A percentile compares a stretch with the other conserved stretches of the same genome.
Evolutionary conservation across 768 basidiomycete genomes (phyloP).

Genomic region (Collybia sp.): DNA sequence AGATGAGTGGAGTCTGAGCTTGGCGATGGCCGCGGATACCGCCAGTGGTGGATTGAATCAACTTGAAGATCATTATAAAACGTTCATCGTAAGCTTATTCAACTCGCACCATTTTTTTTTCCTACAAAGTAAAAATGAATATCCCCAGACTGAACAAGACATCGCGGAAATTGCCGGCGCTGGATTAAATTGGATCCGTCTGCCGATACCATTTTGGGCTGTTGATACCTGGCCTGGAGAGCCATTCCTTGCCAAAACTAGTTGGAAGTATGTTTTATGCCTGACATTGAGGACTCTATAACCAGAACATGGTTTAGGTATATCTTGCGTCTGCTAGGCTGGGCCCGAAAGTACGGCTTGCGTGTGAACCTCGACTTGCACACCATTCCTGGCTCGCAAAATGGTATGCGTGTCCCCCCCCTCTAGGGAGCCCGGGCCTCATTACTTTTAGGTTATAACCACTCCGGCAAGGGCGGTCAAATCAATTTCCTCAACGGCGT

Average conservation of each 20-base stretch:
- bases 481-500: conserved; percentile 68
- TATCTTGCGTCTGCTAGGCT: conserved; percentile 68
- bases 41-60: conserved; percentile 44
- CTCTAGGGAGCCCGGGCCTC: background rate
- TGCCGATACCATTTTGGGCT: conserved; percentile 87
- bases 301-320: conserved; percentile 38
- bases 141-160: conserved; percentile 77
- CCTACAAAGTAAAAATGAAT: background rate
- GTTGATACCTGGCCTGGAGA: conserved; percentile 68
- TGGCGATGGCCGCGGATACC: conserved; percentile 55
- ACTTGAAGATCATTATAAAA: conserved; percentile 77
- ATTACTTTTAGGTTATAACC: conserved; percentile 40
- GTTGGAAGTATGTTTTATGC: conserved; percentile 62
- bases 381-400: conserved; percentile 75
- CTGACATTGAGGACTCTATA: background rate
- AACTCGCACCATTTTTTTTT: conserved; percentile 18
- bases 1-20: conserved; percentile 75
- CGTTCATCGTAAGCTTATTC: conserved; percentile 60
- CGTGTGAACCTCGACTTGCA: conserved; percentile 78
- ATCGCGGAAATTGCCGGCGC: conserved; percentile 87
- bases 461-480: conserved; percentile 55
- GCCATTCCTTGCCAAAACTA: conserved; percentile 70
- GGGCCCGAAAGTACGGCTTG: conserved; percentile 84
- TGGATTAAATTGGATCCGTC: conserved; percentile 81
- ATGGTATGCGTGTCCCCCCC: conserved; percentile 36